phyloP scores from a whole-genome alignment of 306 rosid genomes.

The Argentina anserina region DNA sequence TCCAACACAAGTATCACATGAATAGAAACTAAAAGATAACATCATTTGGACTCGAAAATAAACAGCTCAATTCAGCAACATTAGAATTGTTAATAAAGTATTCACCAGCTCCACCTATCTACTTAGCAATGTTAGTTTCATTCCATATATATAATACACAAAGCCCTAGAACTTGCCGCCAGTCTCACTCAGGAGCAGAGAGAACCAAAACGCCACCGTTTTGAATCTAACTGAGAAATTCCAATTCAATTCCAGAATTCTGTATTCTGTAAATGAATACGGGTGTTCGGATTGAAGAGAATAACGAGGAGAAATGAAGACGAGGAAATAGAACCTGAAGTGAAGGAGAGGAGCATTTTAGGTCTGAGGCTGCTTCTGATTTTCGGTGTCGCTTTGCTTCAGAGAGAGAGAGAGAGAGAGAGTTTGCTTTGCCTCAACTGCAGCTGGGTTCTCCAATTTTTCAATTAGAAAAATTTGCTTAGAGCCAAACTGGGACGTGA shows the following conservation, averaged over 20 bases:
- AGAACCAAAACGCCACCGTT: not conserved
- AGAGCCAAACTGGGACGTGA: not conserved
- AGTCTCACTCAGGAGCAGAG: not conserved
- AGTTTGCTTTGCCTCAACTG: not conserved
- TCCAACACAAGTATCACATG: not conserved
- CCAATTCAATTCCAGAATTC: not conserved
- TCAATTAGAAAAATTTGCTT: no score
- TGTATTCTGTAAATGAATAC: no score
- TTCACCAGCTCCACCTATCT: not conserved
- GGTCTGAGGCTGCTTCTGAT: not conserved
- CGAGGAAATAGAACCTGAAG: conserved; percentile 23
- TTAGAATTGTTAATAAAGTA: not conserved
- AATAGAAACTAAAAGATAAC: not conserved
- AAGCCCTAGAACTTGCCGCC: conserved; percentile 7
- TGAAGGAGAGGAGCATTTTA: not conserved
- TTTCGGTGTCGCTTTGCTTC: conserved; percentile 2
- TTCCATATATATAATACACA: not conserved
- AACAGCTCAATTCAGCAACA: not conserved
- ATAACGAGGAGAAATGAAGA: not conserved
- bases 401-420: not conserved
- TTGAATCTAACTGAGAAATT: not conserved
- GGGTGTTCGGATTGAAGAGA: not conserved
- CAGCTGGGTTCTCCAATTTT: not conserved
- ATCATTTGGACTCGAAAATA: not conserved
- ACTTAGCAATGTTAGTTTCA: not conserved